Conservation (phyloP, 2,329 filamentous ascomycete species). For the Zelopaecilomyces penicillatus region DNA sequence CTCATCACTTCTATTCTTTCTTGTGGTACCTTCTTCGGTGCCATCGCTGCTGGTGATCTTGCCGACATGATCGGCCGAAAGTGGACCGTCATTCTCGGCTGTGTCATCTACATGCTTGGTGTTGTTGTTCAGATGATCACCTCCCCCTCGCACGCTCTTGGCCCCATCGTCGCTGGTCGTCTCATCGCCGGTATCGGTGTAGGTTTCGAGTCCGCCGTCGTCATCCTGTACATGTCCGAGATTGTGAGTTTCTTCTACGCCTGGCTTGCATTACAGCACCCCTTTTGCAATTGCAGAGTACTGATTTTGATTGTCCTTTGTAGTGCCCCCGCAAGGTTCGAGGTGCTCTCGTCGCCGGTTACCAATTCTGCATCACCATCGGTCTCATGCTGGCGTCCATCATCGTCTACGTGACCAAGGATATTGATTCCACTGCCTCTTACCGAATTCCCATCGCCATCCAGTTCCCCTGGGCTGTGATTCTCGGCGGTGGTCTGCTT, state of each 20-base stretch:
- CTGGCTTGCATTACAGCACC: neutral
- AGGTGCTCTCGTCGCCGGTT: constrained; percentile 70
- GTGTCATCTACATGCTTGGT: constrained; percentile 61
- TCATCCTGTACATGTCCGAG: constrained; percentile 84
- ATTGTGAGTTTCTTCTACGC: constrained; percentile 41
- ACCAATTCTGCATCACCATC: constrained; percentile 77
- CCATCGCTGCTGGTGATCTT: constrained; percentile 67
- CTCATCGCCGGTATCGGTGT: constrained; percentile 70
- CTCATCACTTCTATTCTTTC: constrained; percentile 71
- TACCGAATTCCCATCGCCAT: constrained; percentile 77
- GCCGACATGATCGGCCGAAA: constrained; percentile 68
- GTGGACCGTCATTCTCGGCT: constrained; percentile 63
- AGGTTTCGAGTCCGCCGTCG: constrained; percentile 70
- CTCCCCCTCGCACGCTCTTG: constrained; percentile 38
- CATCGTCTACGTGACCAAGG: constrained; percentile 63
- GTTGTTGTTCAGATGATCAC: constrained; percentile 57
- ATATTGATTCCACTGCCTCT: constrained; percentile 51
- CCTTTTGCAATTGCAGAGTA: neutral
- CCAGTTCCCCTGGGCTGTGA: constrained; percentile 72
- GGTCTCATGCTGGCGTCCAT: constrained; percentile 68
- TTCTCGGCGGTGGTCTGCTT: constrained; percentile 64
- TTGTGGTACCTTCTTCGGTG: constrained; percentile 69
- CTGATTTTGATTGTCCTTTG: constrained; percentile 11
- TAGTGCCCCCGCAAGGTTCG: constrained; percentile 59
- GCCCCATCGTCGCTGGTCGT: constrained; percentile 63